Percentiles rank a stretch among this genome's conserved stretches.
Conservation (phyloP, 192 early-diverging fungal genomes). For the Coemansia sp. region DNA sequence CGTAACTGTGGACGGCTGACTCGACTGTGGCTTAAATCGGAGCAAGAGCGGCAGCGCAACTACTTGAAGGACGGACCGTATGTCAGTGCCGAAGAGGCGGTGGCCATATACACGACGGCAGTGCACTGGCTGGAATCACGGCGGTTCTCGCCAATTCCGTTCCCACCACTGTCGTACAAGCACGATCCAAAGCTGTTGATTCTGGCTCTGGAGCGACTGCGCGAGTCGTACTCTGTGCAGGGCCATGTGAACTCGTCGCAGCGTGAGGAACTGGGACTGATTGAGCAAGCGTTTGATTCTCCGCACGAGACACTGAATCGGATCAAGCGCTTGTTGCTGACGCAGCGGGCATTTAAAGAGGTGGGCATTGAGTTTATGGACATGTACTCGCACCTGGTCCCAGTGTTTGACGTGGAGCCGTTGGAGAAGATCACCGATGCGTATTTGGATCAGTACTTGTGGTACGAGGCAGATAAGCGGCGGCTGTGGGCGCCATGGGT, state of each 20-base stretch:
- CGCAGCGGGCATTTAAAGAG: conserved; percentile 98
- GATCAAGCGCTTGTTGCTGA: conserved; percentile 93
- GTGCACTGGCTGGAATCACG: conserved; percentile 98
- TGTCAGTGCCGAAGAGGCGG: conserved; percentile 94
- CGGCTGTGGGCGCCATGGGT: conserved; percentile 99
- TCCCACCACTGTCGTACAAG: conserved; percentile 99
- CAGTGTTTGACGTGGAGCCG: conserved; percentile 97
- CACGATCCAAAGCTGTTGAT: conserved; percentile 99
- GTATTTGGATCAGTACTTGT: conserved; percentile 98
- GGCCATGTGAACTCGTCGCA: conserved; percentile 93
- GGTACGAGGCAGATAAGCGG: conserved; percentile 98
- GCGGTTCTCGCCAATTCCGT: conserved; percentile 98
- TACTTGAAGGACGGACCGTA: conserved; percentile 99
- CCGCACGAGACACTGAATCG: conserved; percentile 72
- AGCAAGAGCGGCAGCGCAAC: conserved; percentile 99
- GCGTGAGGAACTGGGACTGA: conserved; percentile 95
- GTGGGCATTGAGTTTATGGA: conserved; percentile 99
- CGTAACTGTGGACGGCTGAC: conserved; percentile 96
- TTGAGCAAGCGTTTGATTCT: conserved; percentile 98
- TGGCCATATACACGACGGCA: conserved; percentile 95
- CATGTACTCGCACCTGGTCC: conserved; percentile 93
- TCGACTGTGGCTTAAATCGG: conserved; percentile 97
- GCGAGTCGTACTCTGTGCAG: conserved; percentile 94
- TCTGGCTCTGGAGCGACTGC: conserved; percentile 89
- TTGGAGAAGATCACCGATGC: conserved; percentile 99